Conservation (phyloP, 2,329 filamentous ascomycete genomes). For the Trichoderma pleuroti region DNA sequence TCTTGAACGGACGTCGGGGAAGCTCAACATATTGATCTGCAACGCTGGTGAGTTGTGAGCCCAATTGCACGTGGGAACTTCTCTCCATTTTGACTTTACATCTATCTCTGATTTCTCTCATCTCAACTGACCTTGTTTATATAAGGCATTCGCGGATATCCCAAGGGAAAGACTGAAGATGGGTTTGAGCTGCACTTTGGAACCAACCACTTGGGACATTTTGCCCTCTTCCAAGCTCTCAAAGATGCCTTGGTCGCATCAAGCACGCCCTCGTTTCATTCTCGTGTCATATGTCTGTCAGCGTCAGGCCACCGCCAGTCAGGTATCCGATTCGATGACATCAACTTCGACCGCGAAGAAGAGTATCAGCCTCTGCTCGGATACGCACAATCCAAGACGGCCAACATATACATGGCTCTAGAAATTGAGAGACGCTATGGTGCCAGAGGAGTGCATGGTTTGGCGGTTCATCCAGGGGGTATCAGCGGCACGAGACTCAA, state of each 20-base stretch:
- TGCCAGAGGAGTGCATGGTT: conserved; percentile 35
- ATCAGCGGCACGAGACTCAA: conserved; percentile 10
- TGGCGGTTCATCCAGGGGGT: background rate
- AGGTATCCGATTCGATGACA: conserved; percentile 14
- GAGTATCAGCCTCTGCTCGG: conserved; percentile 30
- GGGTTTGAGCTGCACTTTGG: conserved; percentile 50
- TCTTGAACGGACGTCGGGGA: conserved; percentile 16
- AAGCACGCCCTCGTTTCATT: conserved; percentile 34
- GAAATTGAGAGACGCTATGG: conserved; percentile 48
- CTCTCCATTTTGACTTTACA: background rate
- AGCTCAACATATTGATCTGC: conserved; percentile 36
- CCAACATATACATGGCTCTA: conserved; percentile 50
- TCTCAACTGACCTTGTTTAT: background rate
- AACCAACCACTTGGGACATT: conserved; percentile 48
- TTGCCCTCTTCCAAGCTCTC: conserved; percentile 42
- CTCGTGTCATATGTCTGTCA: conserved; percentile 45
- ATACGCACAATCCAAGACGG: conserved; percentile 49
- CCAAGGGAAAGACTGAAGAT: conserved; percentile 36
- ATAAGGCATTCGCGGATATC: conserved; percentile 38
- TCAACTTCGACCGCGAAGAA: conserved; percentile 22
- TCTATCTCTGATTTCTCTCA: background rate
- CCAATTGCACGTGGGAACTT: background rate
- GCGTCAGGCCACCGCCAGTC: conserved; percentile 40
- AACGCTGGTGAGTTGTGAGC: conserved; percentile 36
- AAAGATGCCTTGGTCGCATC: conserved; percentile 29